Evolutionary conservation across 441 rosid genomes (phyloP).

Genomic region (Capsella rubella): DNA sequence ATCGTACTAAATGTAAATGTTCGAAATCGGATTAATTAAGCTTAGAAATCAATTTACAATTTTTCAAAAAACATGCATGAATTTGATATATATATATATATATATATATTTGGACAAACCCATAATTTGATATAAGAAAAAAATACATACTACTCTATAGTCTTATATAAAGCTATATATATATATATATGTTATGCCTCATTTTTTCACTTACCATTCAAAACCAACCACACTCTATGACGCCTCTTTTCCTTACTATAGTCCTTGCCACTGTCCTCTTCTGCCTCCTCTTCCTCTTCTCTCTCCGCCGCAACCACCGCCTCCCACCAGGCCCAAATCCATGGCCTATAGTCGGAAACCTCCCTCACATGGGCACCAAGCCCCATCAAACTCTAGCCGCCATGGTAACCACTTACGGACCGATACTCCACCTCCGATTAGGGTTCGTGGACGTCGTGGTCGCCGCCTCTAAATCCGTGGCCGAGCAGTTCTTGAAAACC

Average conservation of each 20-base stretch:
- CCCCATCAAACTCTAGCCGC: slow-evolving; percentile 73
- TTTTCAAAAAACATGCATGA: no score
- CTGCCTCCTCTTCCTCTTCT: slow-evolving; percentile 17
- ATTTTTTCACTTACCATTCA: slow-evolving; percentile 41
- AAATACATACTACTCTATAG: no score
- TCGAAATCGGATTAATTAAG: no score
- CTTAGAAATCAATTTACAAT: no score
- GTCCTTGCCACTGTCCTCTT: slow-evolving; percentile 38
- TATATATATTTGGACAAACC: no score
- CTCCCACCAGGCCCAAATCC: slow-evolving; percentile 87
- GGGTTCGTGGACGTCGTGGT: slow-evolving; percentile 76
- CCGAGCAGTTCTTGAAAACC: slow-evolving; percentile 68
- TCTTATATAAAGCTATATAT: background rate
- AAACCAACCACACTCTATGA: slow-evolving; percentile 33
- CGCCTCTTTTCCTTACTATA: slow-evolving; percentile 44
- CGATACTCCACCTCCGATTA: slow-evolving; percentile 69
- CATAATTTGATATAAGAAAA: no score
- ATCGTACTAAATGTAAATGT: no score
- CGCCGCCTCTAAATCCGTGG: slow-evolving; percentile 78
- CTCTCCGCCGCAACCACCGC: slow-evolving; percentile 36
- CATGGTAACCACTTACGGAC: slow-evolving; percentile 65
- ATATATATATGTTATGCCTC: background rate
- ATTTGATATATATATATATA: no score
- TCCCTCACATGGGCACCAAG: slow-evolving; percentile 69
- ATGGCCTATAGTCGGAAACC: slow-evolving; percentile 83